Conservation (phyloP, 2,329 filamentous ascomycete species). For the Stachybotrys chlorohalonatus region DNA sequence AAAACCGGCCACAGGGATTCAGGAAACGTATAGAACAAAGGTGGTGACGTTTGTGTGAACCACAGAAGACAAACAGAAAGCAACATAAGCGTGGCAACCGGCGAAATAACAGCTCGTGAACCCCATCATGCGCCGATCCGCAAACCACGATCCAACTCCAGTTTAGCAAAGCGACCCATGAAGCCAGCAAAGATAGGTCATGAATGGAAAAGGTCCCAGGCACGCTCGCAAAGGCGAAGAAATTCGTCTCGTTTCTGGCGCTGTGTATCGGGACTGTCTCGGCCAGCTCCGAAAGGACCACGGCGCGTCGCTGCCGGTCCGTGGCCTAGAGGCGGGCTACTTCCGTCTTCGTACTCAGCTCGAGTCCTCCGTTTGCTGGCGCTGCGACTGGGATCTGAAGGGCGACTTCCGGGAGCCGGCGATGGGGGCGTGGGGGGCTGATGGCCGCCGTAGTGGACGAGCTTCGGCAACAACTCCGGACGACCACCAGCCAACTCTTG, state of each 20-base stretch:
- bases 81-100: too few species aligned
- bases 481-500: conserved; percentile 84
- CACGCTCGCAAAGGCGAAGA: conserved; percentile 71
- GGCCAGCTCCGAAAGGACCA: conserved; percentile 70
- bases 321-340: conserved; percentile 72
- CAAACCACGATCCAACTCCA: background rate
- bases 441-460: conserved; percentile 91
- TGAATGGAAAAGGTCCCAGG: conserved; percentile 97
- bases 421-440: conserved; percentile 90
- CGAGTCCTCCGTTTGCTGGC: conserved; percentile 66
- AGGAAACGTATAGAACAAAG: too few species aligned
- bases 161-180: conserved; percentile 9
- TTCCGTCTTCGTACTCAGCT: conserved; percentile 90
- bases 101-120: background rate
- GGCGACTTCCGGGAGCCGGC: conserved; percentile 47
- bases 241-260: conserved; percentile 90
- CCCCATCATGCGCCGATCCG: background rate
- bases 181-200: conserved; percentile 30
- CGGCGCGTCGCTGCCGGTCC: conserved; percentile 53
- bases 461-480: conserved; percentile 81
- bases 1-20: too few species aligned
- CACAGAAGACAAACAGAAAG: too few species aligned
- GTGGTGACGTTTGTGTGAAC: too few species aligned
- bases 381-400: conserved; percentile 44
- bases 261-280: conserved; percentile 76